These are phyloP conservation scores for Rhodotorula paludigena DNA, from an alignment of 768 basidiomycete species.

Conservation along the genomic window DNA sequence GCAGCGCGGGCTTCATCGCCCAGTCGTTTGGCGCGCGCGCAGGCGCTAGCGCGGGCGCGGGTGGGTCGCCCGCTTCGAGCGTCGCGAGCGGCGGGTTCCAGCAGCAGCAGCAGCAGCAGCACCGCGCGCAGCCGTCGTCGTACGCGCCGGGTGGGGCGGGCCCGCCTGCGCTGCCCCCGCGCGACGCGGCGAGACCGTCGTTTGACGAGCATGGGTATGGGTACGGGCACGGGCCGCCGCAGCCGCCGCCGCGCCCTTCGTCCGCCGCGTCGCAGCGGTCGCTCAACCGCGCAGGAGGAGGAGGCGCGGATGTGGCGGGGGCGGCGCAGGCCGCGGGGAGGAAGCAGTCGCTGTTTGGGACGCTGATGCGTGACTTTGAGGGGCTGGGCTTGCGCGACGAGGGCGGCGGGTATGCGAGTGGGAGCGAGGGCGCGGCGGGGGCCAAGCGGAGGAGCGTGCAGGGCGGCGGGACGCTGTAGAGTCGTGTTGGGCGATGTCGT, in stretches of 20 bases:
- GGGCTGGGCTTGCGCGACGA: constrained; percentile 26
- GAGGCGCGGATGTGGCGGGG: no score
- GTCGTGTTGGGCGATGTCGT: no score
- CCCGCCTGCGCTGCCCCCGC: neutral
- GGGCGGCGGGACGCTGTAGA: no score
- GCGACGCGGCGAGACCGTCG: no score
- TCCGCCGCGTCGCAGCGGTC: neutral
- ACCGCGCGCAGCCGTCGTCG: neutral
- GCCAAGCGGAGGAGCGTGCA: neutral
- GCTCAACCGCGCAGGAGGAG: neutral
- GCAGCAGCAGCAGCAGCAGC: neutral
- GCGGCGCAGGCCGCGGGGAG: constrained; percentile 7
- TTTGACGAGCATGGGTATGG: no score
- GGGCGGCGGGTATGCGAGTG: neutral
- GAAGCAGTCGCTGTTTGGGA: constrained; percentile 26
- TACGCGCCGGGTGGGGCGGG: neutral
- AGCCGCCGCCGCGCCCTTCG: neutral
- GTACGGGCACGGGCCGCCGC: neutral
- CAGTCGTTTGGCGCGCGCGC: neutral
- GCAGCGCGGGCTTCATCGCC: neutral
- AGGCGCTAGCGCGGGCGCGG: neutral
- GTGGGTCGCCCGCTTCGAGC: neutral
- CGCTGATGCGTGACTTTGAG: constrained; percentile 33
- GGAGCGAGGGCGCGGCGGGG: neutral
- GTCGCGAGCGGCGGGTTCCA: neutral